Evolutionary conservation across 2,329 filamentous ascomycete species (phyloP), one percentile per base, ranked within the genome.

Genomic region (Colletotrichum eleusines): DNA sequence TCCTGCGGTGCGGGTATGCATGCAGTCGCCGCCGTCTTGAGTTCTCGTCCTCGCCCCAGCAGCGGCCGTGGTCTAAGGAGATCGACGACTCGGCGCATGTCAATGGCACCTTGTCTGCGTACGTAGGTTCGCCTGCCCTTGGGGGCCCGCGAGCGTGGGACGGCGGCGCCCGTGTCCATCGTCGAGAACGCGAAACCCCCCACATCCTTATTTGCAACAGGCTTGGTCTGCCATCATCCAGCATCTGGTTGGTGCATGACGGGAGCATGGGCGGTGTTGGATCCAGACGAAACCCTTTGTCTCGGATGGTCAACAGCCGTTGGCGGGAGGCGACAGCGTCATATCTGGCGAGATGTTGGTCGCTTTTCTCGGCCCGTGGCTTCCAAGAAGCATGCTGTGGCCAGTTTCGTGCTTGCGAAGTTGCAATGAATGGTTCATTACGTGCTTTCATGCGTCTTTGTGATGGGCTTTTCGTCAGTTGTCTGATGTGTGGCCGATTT

Each of bases 1-100:
- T 23, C 9, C 48, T 67, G n/a, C 12, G 16, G n/a, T 31, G 31
- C 64, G 40, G 28, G 23, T 48, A 48, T 55, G 7, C 50, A 62
- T 63, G 57, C 57, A 46, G 28, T 26, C 40, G 20, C 40, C 18
- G 16, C 20, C 11, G n/a, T 42, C 26, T 38, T 23, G 44, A 62
- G 8, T 23, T 26, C 18, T 33, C 11, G 23, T 9, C 12, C 35
- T 51, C 46, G 20, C 35, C 28, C 23, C n/a, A 26, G 42, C 23
- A 31, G 42, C 33, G 26, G 46, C 57, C 26, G 40, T 23, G 48
- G 46, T 20, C 11, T 31, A 23, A 31, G 33, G 31, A 42, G 28
- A 55, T 62, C 48, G 35, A 31, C 38, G 16, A 48, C 64, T 62
- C 48, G 50, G 64, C 48, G 38, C 38, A 62, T 40, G 57, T 40